Percentiles rank a stretch among this genome's conserved stretches.
Evolutionary conservation across 805 yeast species (phyloP).

Genomic region (Tetrapisispora iriomotensis): DNA sequence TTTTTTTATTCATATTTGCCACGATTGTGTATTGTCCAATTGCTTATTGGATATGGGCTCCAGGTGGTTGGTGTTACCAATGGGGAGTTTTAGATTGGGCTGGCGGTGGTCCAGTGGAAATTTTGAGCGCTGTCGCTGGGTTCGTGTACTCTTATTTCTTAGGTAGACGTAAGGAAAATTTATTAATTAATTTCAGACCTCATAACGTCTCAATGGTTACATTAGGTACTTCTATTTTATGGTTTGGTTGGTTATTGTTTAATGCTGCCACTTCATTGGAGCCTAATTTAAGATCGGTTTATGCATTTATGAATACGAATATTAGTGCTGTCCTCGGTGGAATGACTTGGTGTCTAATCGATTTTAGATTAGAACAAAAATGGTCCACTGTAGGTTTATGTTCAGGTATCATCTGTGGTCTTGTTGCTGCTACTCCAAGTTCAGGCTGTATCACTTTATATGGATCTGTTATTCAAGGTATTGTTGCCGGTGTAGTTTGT

Average conservation of each 20-base stretch:
- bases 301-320: conserved; percentile 88
- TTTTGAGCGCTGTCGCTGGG: conserved; percentile 83
- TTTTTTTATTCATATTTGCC: conserved; percentile 79
- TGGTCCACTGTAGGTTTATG: conserved; percentile 94
- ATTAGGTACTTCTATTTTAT: conserved; percentile 74
- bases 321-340: conserved; percentile 86
- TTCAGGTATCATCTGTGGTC: conserved; percentile 90
- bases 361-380: conserved; percentile 77
- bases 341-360: conserved; percentile 82
- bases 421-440: conserved; percentile 95
- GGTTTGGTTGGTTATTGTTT: conserved; percentile 96
- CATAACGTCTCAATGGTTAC: conserved; percentile 90
- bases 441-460: conserved; percentile 86
- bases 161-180: conserved; percentile 66
- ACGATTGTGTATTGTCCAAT: conserved; percentile 89
- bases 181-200: conserved; percentile 82
- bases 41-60: conserved; percentile 93
- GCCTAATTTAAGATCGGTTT: conserved; percentile 75
- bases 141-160: conserved; percentile 73
- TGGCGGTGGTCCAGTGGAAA: conserved; percentile 97
- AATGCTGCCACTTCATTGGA: conserved; percentile 83
- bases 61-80: conserved; percentile 84
- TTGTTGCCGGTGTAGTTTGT: conserved; percentile 73
- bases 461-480: conserved; percentile 81
- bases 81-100: conserved; percentile 96